These are phyloP conservation scores for Exobasidium rhododendri DNA, from an alignment of 1,284 basidiomycete genomes.

Conservation along the genomic window DNA sequence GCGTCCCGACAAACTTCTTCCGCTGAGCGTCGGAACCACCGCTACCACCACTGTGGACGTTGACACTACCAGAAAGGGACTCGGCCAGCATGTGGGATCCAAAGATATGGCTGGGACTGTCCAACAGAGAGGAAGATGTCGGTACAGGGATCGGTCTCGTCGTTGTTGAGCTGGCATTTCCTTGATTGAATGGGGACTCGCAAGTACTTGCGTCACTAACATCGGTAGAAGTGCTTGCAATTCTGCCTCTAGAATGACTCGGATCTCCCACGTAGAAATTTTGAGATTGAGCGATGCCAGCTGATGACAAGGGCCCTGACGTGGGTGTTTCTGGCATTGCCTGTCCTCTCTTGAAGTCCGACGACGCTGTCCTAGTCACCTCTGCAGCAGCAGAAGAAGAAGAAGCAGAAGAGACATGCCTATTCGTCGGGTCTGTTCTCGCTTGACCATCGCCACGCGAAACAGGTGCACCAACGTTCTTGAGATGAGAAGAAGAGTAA, in stretches of 20 bases:
- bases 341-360: too few relatives aligned
- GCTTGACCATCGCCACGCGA: constrained; percentile 1
- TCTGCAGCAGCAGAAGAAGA: background rate
- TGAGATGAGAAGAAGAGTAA: background rate
- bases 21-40: constrained; percentile 16
- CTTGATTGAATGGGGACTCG: constrained; percentile 16
- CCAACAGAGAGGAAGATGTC: constrained; percentile 16
- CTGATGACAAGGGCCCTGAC: too few relatives aligned
- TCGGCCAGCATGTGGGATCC: constrained; percentile 36
- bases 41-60: constrained; percentile 57
- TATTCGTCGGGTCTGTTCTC: background rate
- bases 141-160: constrained; percentile 18
- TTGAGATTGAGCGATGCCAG: constrained; percentile 9
- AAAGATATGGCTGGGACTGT: constrained; percentile 40
- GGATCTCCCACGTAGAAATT: constrained; percentile 11
- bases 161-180: too few relatives aligned
- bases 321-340: constrained; percentile 6
- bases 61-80: constrained; percentile 10
- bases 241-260: constrained; percentile 10
- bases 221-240: constrained; percentile 30
- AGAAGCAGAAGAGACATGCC: background rate
- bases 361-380: background rate
- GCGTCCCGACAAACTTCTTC: constrained; percentile 78
- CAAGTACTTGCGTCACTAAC: constrained; percentile 42
- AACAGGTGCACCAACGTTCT: background rate